Evolutionary conservation across 116 monocot species (phyloP), one percentile per base, ranked within the genome.

Genomic region (Dioscorea cayenensis): DNA sequence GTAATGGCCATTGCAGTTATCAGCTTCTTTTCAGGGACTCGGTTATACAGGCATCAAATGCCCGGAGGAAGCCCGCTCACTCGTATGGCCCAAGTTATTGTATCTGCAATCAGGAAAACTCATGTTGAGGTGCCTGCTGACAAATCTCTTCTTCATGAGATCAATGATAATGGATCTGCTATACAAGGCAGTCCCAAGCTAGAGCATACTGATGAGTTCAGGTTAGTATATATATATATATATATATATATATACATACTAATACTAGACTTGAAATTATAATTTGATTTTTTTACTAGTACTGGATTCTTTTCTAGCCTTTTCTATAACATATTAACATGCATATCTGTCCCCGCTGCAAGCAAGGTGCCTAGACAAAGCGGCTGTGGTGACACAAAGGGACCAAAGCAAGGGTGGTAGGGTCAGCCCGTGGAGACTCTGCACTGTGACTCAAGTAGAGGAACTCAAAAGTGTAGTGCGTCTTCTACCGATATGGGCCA

Each of bases 361-460:
- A 13, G 61, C 75, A 86, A 86, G 86, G 18, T 94, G 81, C 72
- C 70, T 94, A 3, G 90, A 94, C 71, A 86, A 77, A 63, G 94
- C 87, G 3, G 85, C 94, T 0, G 77, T 94, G 29, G 73, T 71
- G 38, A 81, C 77, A 3, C 50, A 72, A 29, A 68, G 75, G 21
- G 78, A 87, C 66, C 48, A 49, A 27, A 66, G 25, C 4, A 65
- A 66, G 23, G 66, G 36, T 3, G 60, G 32, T 32, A 32, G 32
- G 32, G 32, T 65, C 6, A 52, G 65, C 32, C 76, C 80, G 17
- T 87, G 90, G 94, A 72, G 71, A 68, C 90, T 90, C 0, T 87
- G 85, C 71, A 90, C 90, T 2, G 84, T 94, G 25, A 90, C 90
- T 36, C 94, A 89, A 63, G 83, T 94, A 16, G 90, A 94, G 69